A percentile compares a stretch with the other conserved stretches of the same genome.
Conservation (phyloP, 495 filamentous ascomycete species). For the Talaromyces proteolyticus region DNA sequence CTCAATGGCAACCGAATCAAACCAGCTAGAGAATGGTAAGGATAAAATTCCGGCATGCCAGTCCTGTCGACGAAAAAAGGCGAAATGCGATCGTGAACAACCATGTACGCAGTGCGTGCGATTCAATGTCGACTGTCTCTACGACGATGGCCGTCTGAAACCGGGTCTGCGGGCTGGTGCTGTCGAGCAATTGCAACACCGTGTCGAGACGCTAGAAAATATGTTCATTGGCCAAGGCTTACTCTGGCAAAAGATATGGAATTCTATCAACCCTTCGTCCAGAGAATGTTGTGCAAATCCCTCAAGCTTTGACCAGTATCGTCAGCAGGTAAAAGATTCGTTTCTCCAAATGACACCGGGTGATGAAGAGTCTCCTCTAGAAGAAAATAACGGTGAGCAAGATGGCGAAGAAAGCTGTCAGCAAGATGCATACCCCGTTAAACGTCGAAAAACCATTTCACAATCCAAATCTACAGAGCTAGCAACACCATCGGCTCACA, state of each 20-base stretch:
- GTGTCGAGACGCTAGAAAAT: slow-evolving; percentile 25
- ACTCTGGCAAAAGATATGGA: slow-evolving; percentile 19
- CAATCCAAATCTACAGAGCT: slow-evolving; percentile 27
- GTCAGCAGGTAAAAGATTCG: no score
- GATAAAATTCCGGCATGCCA: slow-evolving; percentile 21
- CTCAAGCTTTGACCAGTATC: background rate
- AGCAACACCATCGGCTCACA: slow-evolving; percentile 28
- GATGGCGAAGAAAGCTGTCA: no score
- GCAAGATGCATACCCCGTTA: no score
- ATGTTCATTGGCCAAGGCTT: slow-evolving; percentile 26
- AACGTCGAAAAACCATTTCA: no score
- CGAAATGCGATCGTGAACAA: slow-evolving; percentile 30
- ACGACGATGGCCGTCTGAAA: slow-evolving; percentile 27
- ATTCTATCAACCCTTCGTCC: background rate
- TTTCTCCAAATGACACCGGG: no score
- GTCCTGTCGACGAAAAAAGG: slow-evolving; percentile 35
- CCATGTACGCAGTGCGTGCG: slow-evolving; percentile 31
- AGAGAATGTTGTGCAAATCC: background rate
- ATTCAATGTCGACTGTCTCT: slow-evolving; percentile 25
- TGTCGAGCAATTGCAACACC: slow-evolving; percentile 30
- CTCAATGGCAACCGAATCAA: no score
- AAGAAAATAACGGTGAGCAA: no score
- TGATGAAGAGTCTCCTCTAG: no score
- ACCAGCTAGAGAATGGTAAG: no score
- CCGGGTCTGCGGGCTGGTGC: slow-evolving; percentile 34